Base-by-base conservation (phyloP, 73 alveolate species). In the Blepharisma stoltei region DNA sequence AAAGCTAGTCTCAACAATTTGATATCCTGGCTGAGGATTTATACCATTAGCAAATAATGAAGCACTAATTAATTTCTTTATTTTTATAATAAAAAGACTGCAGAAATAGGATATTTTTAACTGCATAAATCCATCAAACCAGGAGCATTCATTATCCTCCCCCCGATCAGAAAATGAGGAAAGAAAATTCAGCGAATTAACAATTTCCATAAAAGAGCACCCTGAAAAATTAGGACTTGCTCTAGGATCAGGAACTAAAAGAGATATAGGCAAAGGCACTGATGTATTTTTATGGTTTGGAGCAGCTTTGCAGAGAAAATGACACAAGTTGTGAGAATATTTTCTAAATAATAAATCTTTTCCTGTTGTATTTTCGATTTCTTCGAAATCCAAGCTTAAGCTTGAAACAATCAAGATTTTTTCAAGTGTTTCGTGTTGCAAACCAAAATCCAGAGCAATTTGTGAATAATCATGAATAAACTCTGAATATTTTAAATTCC, bases 361-460 rank as follows among this genome's bases (percentile, higher is more conserved):
- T 60, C 73, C 73, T 60, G 14, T 60, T 60, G 41, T 32, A 3
- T 38, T 60, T 60, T 60, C 73, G 18, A 60, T 18, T 8, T 60
- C 73, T 1, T 60, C 73, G 14, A 25, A 25, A 25, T n/a, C 14
- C 23, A 60, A 60, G 23, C 46, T 9, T 18, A 60, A 8, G 23
- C 73, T 60, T 60, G 73, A 20, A 60, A 60, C 73, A 25, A 60
- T 60, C 45, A 60, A 25, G 46, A 60, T 38, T 25, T 60, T 60
- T 11, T 60, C 73, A 18, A 9, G 49, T 8, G 23, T 38, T 25
- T 60, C 46, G 46, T 60, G 38, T 25, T 60, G 73, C 11, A 60
- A 14, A 20, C 73, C 73, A 25, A 60, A 60, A 25, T 60, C 73
- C 18, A 25, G 49, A 25, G 14, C 14, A 25, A 60, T 25, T 25